Evolutionary conservation across 306 rosid genomes (phyloP), one percentile per base, ranked within the genome.

Genomic region (Quercus variabilis): DNA sequence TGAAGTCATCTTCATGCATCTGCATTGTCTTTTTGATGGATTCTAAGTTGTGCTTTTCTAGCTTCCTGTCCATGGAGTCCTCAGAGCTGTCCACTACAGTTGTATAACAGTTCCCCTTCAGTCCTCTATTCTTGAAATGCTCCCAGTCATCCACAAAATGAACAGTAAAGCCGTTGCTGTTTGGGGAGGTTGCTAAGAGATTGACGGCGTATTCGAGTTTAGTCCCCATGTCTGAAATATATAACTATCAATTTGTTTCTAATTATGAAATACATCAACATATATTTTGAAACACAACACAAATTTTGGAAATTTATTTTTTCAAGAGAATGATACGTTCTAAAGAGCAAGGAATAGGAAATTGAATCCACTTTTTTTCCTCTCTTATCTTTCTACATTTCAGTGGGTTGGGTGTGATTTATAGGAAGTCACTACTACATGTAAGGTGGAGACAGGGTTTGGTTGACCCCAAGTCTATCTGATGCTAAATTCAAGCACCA

Each of bases 151-250:
- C 84, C 93, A 92, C 91, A 63, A 83, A 84, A 74, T 82, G 79
- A 78, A 83, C 85, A n/a, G 82, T 73, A 60, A 89, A 82, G 73
- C 77, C 87, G 83, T 78, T 88, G 84, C 83, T 84, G 8, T 85
- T 83, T 77, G 80, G 72, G 69, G 89, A 81, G 74, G 83, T 76
- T 79, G 87, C 86, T 85, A 93, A 77, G 74, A 82, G 78, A 87
- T 93, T 87, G 90, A 87, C 75, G 75, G 89, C 80, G 83, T 79
- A 83, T 75, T 95, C 94, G 86, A 86, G 49, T 83, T 89, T 88
- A 84, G 94, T 92, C 84, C 90, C 99, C 99, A 93, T 95, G 74
- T 92, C 99, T 92, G 97, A 55, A 84, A 74, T 35, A 77, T 58
- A 55, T 73, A 51, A 72, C 54, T 74, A 58, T 70, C 51, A 70